Evolutionary conservation across 345 rosid species (phyloP).

Genomic region (Crucihimalaya himalaica): DNA sequence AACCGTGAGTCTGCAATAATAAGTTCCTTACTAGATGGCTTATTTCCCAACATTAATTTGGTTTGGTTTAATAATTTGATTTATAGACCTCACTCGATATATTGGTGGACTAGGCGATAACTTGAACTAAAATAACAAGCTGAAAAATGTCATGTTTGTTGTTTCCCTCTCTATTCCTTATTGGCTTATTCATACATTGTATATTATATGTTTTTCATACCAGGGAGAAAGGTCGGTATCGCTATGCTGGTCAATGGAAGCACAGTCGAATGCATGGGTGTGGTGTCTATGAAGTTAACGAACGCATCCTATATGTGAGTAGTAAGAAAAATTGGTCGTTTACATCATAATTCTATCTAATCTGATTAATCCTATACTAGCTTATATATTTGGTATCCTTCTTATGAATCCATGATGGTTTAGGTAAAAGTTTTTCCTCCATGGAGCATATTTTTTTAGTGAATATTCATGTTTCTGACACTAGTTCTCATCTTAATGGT

Average conservation of each 20-base stretch:
- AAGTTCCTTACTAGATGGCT: slow-evolving; percentile 14
- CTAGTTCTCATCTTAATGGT: slow-evolving; percentile 19
- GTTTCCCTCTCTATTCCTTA: slow-evolving; percentile 26
- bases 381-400: slow-evolving; percentile 2
- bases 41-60: not conserved
- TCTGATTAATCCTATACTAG: slow-evolving; percentile 6
- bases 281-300: slow-evolving; percentile 87
- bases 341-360: not conserved
- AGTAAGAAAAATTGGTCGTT: slow-evolving; percentile 18
- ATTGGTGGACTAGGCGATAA: not conserved
- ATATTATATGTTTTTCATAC: slow-evolving; percentile 20
- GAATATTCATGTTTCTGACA: slow-evolving; percentile 12
- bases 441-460: not conserved
- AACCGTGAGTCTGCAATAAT: slow-evolving; percentile 65
- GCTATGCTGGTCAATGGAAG: slow-evolving; percentile 98
- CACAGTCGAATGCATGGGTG: slow-evolving; percentile 96
- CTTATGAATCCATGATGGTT: not conserved
- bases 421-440: not conserved
- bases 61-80: not conserved
- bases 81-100: slow-evolving; percentile 7
- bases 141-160: not conserved
- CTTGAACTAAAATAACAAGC: not conserved
- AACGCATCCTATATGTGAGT: slow-evolving; percentile 63
- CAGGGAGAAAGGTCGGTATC: slow-evolving; percentile 93
- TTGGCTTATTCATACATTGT: slow-evolving; percentile 25